A percentile compares a stretch with the other conserved stretches of the same genome.
phyloP scores from a whole-genome alignment of 495 filamentous ascomycete genomes.

The Penicillium macrosclerotiorum region DNA sequence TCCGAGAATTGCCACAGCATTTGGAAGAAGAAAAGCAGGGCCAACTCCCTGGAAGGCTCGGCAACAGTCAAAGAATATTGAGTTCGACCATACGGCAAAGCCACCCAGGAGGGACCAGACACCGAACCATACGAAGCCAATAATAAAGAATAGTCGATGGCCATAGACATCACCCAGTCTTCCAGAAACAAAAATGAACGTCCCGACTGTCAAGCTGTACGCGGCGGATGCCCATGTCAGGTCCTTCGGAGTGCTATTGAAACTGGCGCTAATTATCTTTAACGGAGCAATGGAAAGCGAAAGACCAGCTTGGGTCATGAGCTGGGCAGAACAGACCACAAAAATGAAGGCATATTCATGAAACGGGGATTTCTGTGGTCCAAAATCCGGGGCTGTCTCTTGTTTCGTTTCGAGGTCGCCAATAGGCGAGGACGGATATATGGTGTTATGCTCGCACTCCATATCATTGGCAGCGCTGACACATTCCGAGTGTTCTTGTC shows the following conservation, averaged over 20 bases:
- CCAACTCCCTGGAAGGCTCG: conserved; percentile 54
- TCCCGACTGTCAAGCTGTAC: conserved; percentile 57
- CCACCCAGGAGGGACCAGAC: conserved; percentile 60
- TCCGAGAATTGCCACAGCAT: conserved; percentile 46
- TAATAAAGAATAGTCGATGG: conserved; percentile 56
- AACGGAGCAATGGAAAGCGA: conserved; percentile 14
- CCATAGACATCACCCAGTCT: conserved; percentile 65
- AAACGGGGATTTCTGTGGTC: conserved; percentile 3
- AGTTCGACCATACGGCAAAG: conserved; percentile 32
- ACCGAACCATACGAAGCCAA: conserved; percentile 59
- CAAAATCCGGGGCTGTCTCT: conserved; percentile 1
- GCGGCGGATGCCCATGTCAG: conserved; percentile 48
- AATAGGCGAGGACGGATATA: neutral
- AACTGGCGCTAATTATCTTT: conserved; percentile 9
- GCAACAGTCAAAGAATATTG: conserved; percentile 41
- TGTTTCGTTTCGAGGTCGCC: conserved; percentile 5
- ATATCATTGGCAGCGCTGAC: neutral
- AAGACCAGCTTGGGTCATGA: conserved; percentile 18
- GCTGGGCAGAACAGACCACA: conserved; percentile 13
- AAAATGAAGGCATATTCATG: conserved; percentile 12
- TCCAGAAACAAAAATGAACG: conserved; percentile 63
- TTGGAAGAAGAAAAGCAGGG: conserved; percentile 49
- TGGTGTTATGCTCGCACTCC: neutral
- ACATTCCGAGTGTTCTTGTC: neutral
- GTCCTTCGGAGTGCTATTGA: conserved; percentile 17